Conservation (phyloP, 192 early-diverging fungal genomes). For the Thoreauomyces humboldtii region DNA sequence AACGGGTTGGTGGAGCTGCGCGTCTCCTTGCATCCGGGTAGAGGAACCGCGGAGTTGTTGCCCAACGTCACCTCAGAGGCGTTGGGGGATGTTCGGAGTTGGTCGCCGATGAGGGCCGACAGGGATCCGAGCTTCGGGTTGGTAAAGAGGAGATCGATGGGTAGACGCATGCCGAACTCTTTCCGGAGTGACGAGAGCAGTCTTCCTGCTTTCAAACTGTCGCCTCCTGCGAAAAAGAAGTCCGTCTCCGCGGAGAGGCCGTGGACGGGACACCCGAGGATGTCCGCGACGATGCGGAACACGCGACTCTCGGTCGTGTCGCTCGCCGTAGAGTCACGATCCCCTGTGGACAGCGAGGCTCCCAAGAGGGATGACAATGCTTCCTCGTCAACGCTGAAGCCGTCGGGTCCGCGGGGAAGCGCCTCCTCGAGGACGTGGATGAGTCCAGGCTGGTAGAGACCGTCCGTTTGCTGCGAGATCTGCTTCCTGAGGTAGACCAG, state of each 20-base stretch:
- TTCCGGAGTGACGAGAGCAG: constrained; percentile 11
- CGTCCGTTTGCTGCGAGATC: background rate
- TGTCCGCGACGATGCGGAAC: constrained; percentile 25
- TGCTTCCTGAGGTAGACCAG: no score
- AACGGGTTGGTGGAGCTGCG: background rate
- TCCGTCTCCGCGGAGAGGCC: constrained; percentile 19
- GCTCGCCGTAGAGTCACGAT: background rate
- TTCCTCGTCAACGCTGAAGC: background rate
- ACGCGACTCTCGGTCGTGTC: constrained; percentile 21
- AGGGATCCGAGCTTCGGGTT: background rate
- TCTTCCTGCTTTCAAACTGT: constrained; percentile 38
- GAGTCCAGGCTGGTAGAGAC: background rate
- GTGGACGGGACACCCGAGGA: constrained; percentile 21
- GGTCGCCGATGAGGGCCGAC: background rate
- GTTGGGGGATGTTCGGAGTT: no score
- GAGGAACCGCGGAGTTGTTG: constrained; percentile 16
- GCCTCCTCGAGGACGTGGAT: background rate
- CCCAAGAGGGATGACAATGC: background rate
- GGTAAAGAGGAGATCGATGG: background rate
- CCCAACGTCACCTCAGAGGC: no score
- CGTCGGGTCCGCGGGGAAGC: background rate
- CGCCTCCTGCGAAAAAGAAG: constrained; percentile 47
- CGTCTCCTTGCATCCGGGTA: background rate
- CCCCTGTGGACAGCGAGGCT: constrained; percentile 1
- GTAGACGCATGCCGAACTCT: background rate